These are phyloP conservation scores for Stephania cephalantha DNA, from an alignment of 164 flowering plant species.

Conservation along the genomic window DNA sequence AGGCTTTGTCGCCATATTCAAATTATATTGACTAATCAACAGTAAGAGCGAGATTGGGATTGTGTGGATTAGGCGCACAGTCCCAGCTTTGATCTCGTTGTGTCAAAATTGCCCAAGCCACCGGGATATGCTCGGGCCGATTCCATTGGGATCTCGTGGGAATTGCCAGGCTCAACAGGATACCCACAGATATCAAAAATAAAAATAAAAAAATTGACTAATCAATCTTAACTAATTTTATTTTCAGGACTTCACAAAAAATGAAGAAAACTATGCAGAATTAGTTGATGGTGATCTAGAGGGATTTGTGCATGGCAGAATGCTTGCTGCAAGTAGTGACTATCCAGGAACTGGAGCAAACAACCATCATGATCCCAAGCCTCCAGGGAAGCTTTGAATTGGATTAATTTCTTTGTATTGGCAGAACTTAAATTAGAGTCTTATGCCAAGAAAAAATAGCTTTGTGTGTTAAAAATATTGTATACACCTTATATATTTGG, in stretches of 20 bases:
- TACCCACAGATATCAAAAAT: too few relatives aligned
- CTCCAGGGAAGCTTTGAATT: slow-evolving; percentile 31
- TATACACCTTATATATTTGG: not conserved
- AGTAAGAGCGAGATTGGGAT: too few relatives aligned
- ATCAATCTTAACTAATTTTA: not conserved
- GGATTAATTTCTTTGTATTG: not conserved
- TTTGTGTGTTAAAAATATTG: not conserved
- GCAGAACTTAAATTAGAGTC: not conserved
- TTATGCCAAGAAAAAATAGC: too few relatives aligned
- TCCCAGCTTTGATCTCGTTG: too few relatives aligned
- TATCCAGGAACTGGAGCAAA: slow-evolving; percentile 65
- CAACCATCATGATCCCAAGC: slow-evolving; percentile 47
- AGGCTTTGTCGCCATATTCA: too few relatives aligned
- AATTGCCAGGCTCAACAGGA: too few relatives aligned
- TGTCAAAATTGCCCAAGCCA: too few relatives aligned
- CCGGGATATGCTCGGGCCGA: too few relatives aligned
- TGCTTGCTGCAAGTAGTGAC: slow-evolving; percentile 35
- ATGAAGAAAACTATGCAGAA: not conserved
- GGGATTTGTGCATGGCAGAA: slow-evolving; percentile 26
- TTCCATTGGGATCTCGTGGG: too few relatives aligned
- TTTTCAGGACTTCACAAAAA: slow-evolving; percentile 15
- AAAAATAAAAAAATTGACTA: not conserved
- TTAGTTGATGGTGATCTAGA: slow-evolving; percentile 10
- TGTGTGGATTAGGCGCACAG: too few relatives aligned
- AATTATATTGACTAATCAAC: not conserved